Evolutionary conservation across 179 eudicot species (phyloP).

Genomic region (Gypsophila paniculata): DNA sequence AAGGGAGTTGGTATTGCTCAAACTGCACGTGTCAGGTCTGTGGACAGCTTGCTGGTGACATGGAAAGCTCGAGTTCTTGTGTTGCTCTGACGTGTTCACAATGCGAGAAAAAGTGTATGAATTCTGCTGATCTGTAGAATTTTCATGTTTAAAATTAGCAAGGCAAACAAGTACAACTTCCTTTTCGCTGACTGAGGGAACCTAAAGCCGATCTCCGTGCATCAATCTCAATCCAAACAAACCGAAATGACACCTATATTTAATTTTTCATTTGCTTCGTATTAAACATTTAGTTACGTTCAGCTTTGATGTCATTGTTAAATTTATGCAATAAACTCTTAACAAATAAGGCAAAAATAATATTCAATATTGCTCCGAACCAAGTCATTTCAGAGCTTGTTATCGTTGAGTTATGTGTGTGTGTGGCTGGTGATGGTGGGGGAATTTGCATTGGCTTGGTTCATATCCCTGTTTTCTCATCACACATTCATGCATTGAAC

Average conservation of each 20-base stretch:
- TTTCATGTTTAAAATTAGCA: background rate
- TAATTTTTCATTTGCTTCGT: too few relatives aligned
- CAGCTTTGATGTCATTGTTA: background rate
- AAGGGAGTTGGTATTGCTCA: constrained; percentile 91
- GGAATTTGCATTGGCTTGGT: background rate
- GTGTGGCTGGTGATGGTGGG: background rate
- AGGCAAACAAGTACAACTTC: background rate
- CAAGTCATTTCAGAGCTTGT: constrained; percentile 4
- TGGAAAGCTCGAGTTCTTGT: constrained; percentile 37
- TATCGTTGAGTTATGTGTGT: background rate
- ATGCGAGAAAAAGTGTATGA: constrained; percentile 75
- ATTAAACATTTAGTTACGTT: background rate
- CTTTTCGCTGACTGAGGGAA: too few relatives aligned
- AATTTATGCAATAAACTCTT: background rate
- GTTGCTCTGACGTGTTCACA: constrained; percentile 61
- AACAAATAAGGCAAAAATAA: background rate
- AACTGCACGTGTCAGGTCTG: constrained; percentile 76
- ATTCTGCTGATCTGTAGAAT: constrained; percentile 23
- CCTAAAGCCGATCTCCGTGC: too few relatives aligned
- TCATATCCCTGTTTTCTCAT: background rate
- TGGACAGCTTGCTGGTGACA: constrained; percentile 50
- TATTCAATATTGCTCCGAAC: background rate
- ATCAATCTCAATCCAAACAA: too few relatives aligned
- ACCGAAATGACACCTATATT: too few relatives aligned
- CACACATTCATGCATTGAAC: background rate